Evolutionary conservation across 2,329 filamentous ascomycete species (phyloP).

Genomic region (Apiospora arundinis): DNA sequence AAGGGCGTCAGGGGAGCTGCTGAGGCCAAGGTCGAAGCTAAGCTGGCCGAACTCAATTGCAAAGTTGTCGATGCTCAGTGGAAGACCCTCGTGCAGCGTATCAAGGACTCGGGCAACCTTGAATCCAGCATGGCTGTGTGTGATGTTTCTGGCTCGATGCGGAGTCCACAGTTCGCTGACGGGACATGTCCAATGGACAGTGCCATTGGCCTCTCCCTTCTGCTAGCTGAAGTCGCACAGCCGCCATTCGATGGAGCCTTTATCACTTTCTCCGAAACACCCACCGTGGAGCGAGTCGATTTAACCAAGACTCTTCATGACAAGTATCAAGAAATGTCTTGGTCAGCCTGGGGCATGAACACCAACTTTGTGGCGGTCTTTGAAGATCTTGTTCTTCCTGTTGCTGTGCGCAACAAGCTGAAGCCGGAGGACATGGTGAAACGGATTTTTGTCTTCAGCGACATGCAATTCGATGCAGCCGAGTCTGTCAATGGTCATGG

Average conservation of each 20-base stretch:
- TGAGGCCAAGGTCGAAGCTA: slow-evolving; percentile 39
- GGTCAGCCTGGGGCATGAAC: slow-evolving; percentile 40
- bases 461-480: slow-evolving; percentile 64
- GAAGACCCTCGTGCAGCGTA: slow-evolving; percentile 62
- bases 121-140: slow-evolving; percentile 61
- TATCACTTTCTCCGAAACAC: slow-evolving; percentile 57
- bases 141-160: slow-evolving; percentile 64
- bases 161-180: slow-evolving; percentile 45
- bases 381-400: slow-evolving; percentile 57
- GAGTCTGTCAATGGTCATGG: background rate
- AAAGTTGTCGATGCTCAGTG: slow-evolving; percentile 58
- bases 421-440: slow-evolving; percentile 65
- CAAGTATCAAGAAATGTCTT: slow-evolving; percentile 46
- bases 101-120: slow-evolving; percentile 60
- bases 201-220: slow-evolving; percentile 61
- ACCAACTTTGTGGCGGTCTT: slow-evolving; percentile 64
- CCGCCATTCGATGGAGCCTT: slow-evolving; percentile 60
- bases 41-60: slow-evolving; percentile 39
- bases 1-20: slow-evolving; percentile 31
- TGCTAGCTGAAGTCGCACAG: slow-evolving; percentile 58
- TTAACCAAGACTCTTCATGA: slow-evolving; percentile 45
- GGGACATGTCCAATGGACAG: slow-evolving; percentile 57
- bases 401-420: slow-evolving; percentile 57
- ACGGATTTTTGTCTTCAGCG: slow-evolving; percentile 64
- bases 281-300: slow-evolving; percentile 49